phyloP scores from a whole-genome alignment of 78 protist species.

The Dictyostelium capitatum region DNA sequence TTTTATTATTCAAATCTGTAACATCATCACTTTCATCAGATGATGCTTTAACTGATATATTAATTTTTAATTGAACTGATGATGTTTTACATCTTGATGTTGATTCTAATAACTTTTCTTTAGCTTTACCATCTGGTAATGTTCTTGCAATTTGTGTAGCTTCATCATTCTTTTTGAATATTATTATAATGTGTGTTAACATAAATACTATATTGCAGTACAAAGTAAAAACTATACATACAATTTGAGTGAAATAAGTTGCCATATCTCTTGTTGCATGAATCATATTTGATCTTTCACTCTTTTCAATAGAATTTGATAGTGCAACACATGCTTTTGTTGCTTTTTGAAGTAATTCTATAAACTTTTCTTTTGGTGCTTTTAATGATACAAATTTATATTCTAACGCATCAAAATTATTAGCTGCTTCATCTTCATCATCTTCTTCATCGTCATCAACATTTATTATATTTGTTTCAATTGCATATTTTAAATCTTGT shows the following conservation, averaged over 20 bases:
- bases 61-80: conserved; percentile 60
- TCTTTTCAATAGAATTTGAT: conserved; percentile 7
- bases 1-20: conserved; percentile 35
- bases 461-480: conserved; percentile 18
- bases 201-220: not conserved
- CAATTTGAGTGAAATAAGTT: conserved; percentile 11
- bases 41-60: conserved; percentile 49
- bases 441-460: conserved; percentile 31
- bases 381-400: not conserved
- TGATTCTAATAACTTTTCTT: conserved; percentile 46
- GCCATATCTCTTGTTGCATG: conserved; percentile 21
- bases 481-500: conserved; percentile 13
- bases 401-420: conserved; percentile 27
- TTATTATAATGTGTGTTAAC: too few relatives aligned
- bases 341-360: conserved; percentile 22
- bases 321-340: not conserved
- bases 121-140: conserved; percentile 77
- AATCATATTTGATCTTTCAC: conserved; percentile 37
- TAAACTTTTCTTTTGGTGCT: conserved; percentile 44
- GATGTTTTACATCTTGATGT: conserved; percentile 34
- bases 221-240: not conserved
- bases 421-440: conserved; percentile 13
- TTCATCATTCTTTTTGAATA: not conserved
- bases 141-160: conserved; percentile 1
- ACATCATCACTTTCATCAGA: conserved; percentile 39